These are phyloP conservation scores for Cyberlindnera galapagoensis DNA, from an alignment of 805 yeast genomes.

Conservation along the genomic window DNA sequence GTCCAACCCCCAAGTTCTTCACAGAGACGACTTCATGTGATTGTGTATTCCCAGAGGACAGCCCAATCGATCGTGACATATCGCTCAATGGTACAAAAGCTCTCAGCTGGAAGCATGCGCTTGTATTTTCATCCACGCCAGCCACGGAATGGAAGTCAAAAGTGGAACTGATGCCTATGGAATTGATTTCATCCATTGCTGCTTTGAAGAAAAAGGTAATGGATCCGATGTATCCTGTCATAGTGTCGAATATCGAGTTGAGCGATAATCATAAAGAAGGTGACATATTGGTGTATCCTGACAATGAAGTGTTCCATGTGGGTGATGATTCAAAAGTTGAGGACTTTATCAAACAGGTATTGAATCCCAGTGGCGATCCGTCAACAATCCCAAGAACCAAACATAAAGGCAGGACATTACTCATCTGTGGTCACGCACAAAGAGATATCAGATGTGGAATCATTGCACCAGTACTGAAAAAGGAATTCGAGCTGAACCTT, in stretches of 20 bases:
- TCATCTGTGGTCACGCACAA: constrained; percentile 61
- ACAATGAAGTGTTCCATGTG: constrained; percentile 31
- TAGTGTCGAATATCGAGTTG: constrained; percentile 41
- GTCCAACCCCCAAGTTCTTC: constrained; percentile 14
- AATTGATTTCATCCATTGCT: constrained; percentile 37
- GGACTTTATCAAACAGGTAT: constrained; percentile 35
- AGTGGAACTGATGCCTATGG: constrained; percentile 41
- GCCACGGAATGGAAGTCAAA: constrained; percentile 32
- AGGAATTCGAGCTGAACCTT: constrained; percentile 44
- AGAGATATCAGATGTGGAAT: constrained; percentile 65
- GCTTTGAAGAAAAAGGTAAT: constrained; percentile 26
- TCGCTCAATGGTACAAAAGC: constrained; percentile 44
- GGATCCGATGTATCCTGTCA: constrained; percentile 42
- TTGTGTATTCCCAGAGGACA: constrained; percentile 36
- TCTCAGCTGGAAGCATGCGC: constrained; percentile 47
- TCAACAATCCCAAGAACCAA: constrained; percentile 17
- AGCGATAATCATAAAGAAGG: constrained; percentile 2
- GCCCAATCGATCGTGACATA: constrained; percentile 33
- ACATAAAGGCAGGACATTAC: constrained; percentile 25
- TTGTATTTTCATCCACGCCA: constrained; percentile 42
- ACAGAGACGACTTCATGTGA: constrained; percentile 39
- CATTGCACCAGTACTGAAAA: constrained; percentile 49
- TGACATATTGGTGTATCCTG: constrained; percentile 48
- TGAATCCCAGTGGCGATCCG: constrained; percentile 30
- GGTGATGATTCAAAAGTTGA: constrained; percentile 11